Conservation (phyloP, 2,329 filamentous ascomycete species). For the Saccharata proteae region DNA sequence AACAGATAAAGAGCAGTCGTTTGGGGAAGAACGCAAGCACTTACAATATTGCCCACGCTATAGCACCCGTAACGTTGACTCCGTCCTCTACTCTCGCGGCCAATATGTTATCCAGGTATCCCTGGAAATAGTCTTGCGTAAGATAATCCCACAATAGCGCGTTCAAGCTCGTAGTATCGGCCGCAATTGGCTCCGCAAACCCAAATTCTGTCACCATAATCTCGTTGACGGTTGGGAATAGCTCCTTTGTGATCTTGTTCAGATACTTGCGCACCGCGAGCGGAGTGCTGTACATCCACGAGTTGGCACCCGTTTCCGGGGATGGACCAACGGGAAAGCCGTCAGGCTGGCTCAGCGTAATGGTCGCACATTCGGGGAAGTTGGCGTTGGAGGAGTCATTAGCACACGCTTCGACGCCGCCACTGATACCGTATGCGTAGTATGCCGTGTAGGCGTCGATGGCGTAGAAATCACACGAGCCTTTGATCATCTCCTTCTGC, state of each 20-base stretch:
- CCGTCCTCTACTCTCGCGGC: constrained; percentile 24
- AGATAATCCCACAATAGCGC: constrained; percentile 29
- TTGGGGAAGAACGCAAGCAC: neutral
- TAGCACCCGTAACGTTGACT: constrained; percentile 31
- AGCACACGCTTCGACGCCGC: constrained; percentile 27
- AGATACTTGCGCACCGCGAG: constrained; percentile 29
- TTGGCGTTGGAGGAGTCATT: constrained; percentile 26
- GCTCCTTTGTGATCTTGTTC: constrained; percentile 29
- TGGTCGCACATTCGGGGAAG: constrained; percentile 31
- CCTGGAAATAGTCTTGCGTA: constrained; percentile 29
- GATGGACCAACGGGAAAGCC: constrained; percentile 35
- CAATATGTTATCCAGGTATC: constrained; percentile 30
- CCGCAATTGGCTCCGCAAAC: constrained; percentile 31
- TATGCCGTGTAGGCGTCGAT: constrained; percentile 24
- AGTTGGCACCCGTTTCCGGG: constrained; percentile 27
- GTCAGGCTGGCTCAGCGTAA: constrained; percentile 20
- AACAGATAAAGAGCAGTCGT: neutral
- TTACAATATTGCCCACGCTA: constrained; percentile 26
- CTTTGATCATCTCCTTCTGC: constrained; percentile 31
- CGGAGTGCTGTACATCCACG: constrained; percentile 31
- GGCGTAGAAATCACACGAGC: constrained; percentile 32
- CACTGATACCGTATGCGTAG: constrained; percentile 18
- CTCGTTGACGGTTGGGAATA: constrained; percentile 30
- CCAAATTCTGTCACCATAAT: constrained; percentile 32
- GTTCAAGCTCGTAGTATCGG: constrained; percentile 16